Percentiles rank a stretch among this genome's conserved stretches.
Evolutionary conservation across 495 filamentous ascomycete species (phyloP).

Genomic region (Amphirosellinia nigrospora): DNA sequence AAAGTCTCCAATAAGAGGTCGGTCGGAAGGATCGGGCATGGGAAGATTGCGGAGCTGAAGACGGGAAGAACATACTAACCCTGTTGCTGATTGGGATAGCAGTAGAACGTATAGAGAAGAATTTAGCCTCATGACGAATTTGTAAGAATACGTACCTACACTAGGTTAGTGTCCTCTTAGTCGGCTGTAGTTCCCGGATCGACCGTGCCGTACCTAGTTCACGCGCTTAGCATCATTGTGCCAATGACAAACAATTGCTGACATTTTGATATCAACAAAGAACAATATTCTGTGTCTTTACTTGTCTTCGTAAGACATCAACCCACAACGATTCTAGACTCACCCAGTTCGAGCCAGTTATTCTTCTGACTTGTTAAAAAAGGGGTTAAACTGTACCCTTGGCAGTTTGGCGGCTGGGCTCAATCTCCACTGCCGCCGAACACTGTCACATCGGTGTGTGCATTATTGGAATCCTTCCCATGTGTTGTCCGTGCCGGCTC

Average conservation of each 20-base stretch:
- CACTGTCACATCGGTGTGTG: conserved; percentile 11
- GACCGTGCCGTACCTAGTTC: not conserved
- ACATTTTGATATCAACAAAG: not conserved
- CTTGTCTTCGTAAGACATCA: conserved; percentile 8
- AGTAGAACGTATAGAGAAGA: not conserved
- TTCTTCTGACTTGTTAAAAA: not conserved
- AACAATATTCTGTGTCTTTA: not conserved
- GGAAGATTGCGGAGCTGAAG: not conserved
- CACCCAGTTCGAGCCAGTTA: not conserved
- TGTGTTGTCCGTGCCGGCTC: conserved; percentile 5
- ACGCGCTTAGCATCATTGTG: not conserved
- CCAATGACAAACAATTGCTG: too few relatives aligned
- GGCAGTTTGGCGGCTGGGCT: conserved; percentile 10
- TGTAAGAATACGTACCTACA: not conserved
- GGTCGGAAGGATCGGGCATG: not conserved
- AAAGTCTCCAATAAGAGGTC: too few relatives aligned
- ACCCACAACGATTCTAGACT: conserved; percentile 15
- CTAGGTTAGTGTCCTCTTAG: not conserved
- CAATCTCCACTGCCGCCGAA: conserved; percentile 15
- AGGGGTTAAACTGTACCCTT: conserved; percentile 2
- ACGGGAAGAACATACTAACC: not conserved
- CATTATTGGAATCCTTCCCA: conserved; percentile 13
- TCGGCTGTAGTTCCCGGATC: not conserved
- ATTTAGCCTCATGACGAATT: not conserved
- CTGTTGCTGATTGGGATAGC: not conserved